These are phyloP conservation scores for Acanthamoeba rhysodes DNA, from an alignment of 208 protist genomes.

Conservation along the genomic window DNA sequence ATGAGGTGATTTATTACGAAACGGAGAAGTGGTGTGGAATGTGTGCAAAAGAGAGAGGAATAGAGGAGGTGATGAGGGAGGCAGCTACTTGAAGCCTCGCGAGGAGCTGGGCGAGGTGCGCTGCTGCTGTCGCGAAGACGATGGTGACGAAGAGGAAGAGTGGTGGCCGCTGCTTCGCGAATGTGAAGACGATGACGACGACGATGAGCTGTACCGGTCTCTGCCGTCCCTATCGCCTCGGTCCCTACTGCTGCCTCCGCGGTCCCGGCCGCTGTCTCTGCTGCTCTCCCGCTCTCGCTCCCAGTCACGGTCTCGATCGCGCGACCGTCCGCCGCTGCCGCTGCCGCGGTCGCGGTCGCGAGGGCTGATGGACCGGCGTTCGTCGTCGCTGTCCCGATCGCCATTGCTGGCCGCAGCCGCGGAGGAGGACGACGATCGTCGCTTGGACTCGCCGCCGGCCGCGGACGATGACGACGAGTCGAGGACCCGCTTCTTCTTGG, in stretches of 20 bases:
- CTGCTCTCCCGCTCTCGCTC: constrained; percentile 60
- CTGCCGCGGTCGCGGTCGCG: constrained; percentile 39
- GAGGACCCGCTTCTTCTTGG: constrained; percentile 60
- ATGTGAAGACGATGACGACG: not conserved
- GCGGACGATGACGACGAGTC: not conserved
- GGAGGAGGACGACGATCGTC: not conserved
- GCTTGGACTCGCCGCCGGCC: not conserved
- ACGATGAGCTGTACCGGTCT: not conserved
- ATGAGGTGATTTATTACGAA: too few relatives aligned
- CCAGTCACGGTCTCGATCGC: constrained; percentile 35
- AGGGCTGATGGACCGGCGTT: not conserved
- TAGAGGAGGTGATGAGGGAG: too few relatives aligned
- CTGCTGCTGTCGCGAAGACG: not conserved
- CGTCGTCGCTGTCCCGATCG: not conserved
- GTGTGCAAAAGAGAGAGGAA: too few relatives aligned
- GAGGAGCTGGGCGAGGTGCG: constrained; percentile 16
- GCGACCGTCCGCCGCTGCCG: not conserved
- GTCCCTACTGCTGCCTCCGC: not conserved
- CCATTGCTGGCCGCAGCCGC: not conserved
- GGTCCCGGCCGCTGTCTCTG: not conserved
- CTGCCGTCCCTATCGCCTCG: not conserved
- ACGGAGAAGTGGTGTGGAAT: too few relatives aligned
- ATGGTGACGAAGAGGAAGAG: constrained; percentile 23
- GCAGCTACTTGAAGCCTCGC: not conserved
- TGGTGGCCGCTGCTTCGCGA: constrained; percentile 4